Evolutionary conservation across 208 protist genomes (phyloP), one percentile per base, ranked within the genome.

Genomic region (Leishmania aethiopica): DNA sequence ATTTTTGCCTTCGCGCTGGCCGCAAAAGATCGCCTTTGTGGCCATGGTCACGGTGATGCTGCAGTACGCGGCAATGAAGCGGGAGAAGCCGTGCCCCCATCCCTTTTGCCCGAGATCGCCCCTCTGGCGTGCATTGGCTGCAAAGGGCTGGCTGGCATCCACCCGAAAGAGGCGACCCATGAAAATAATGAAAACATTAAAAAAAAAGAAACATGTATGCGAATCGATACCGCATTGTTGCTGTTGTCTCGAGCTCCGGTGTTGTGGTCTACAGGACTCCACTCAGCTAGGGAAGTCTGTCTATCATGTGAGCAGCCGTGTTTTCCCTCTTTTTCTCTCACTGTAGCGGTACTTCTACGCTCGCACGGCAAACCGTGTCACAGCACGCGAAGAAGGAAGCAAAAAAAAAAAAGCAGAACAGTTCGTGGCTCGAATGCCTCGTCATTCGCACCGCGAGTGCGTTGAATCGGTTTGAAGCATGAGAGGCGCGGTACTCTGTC

Each of bases 11-110:
- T 87, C 17, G 91, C 89, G 4, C 81, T 94, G n/a, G 84, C 83
- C 32, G 75, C 89, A 40, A 81, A 85, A 85, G 28, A 86, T 90
- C 25, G 66, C 86, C 11, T 84, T 83, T 70, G 45, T 95, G 49
- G 89, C 88, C 35, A 88, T 95, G 40, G 79, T 93, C 42, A 90
- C 86, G 3, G 87, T 87, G 13, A 37, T 97, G 32, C 77, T 90
- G 10, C 92, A 94, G 86, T 96, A 93, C 80, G n/a, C 91, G 6
- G 90, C 92, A 25, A 84, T 96, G 84, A 76, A 94, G 45, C 95
- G 92, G 92, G 95, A 95, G 83, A 86, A 79, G 67, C 79, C 95
- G 8, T 94, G 88, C 77, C 94, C 94, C 79, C 91, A 95, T 15
- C n/a, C 94, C 92, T 4, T 91, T 92, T 80, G 90, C 87, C 15